These are phyloP conservation scores for Knoxdaviesia proteae DNA, from an alignment of 2,329 filamentous ascomycete species.

Conservation along the genomic window DNA sequence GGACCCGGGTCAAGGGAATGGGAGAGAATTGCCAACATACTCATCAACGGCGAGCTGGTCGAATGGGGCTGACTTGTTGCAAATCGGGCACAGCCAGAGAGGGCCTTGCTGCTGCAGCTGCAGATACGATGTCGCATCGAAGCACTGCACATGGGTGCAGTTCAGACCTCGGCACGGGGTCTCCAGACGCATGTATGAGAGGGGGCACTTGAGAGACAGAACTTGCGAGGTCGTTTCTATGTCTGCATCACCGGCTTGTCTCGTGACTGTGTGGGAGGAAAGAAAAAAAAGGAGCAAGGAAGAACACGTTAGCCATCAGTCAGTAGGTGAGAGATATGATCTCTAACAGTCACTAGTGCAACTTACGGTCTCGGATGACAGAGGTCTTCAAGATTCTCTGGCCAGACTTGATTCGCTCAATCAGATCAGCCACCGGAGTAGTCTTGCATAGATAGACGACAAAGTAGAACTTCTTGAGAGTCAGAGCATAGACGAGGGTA, in stretches of 20 bases:
- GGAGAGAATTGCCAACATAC: slow-evolving; percentile 23
- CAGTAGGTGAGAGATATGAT: background rate
- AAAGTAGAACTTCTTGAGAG: slow-evolving; percentile 55
- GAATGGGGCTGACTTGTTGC: slow-evolving; percentile 64
- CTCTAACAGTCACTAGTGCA: background rate
- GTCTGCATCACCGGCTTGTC: slow-evolving; percentile 66
- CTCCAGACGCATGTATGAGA: slow-evolving; percentile 66
- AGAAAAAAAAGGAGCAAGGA: background rate
- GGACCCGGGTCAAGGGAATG: background rate
- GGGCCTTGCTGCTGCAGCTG: slow-evolving; percentile 91
- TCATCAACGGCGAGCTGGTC: slow-evolving; percentile 73
- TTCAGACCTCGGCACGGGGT: slow-evolving; percentile 59
- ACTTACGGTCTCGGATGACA: slow-evolving; percentile 67
- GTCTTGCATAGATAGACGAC: slow-evolving; percentile 57
- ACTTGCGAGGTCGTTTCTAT: slow-evolving; percentile 76
- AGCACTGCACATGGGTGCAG: slow-evolving; percentile 85
- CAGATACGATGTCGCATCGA: slow-evolving; percentile 80
- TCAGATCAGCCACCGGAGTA: slow-evolving; percentile 50
- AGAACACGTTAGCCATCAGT: slow-evolving; percentile 6
- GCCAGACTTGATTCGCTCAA: slow-evolving; percentile 40
- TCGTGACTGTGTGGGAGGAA: slow-evolving; percentile 36
- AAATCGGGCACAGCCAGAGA: slow-evolving; percentile 91
- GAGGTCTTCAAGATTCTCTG: slow-evolving; percentile 60
- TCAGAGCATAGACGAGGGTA: slow-evolving; percentile 80
- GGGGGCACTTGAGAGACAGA: slow-evolving; percentile 78